Evolutionary conservation across 345 rosid genomes (phyloP).

Genomic region (sweet orange (Citrus sinensis)): DNA sequence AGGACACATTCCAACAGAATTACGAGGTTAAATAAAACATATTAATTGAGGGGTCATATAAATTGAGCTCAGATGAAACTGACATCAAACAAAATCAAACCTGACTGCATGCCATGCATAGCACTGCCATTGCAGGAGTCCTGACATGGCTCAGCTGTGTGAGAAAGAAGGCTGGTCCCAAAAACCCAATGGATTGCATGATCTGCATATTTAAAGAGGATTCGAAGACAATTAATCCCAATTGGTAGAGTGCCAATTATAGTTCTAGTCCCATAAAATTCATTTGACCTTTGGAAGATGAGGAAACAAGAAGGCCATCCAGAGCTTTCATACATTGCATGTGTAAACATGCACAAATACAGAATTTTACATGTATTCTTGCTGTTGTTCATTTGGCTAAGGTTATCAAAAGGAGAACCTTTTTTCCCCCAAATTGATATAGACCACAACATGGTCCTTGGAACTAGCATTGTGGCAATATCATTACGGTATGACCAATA

Average conservation of each 20-base stretch:
- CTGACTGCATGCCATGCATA: constrained; percentile 99
- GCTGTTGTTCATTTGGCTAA: background rate
- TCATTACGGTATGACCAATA: background rate
- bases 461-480: background rate
- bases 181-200: constrained; percentile 95
- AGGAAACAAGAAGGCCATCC: background rate
- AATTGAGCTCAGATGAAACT: constrained; percentile 8
- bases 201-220: constrained; percentile 52
- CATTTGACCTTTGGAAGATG: constrained; percentile 1
- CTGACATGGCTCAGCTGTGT: constrained; percentile 76
- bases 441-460: background rate
- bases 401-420: background rate
- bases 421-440: background rate
- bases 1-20: background rate
- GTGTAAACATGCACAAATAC: background rate
- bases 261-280: background rate
- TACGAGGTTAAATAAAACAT: background rate
- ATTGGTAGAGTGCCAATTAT: background rate
- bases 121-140: constrained; percentile 93
- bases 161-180: constrained; percentile 95
- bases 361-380: background rate
- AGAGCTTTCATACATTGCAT: background rate
- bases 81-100: constrained; percentile 34
- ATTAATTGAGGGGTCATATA: background rate
- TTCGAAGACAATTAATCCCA: constrained; percentile 12